Percentiles rank a stretch among this genome's conserved stretches.
Conservation (phyloP, 2,329 filamentous ascomycete genomes). For the Zymoseptoria brevis region DNA sequence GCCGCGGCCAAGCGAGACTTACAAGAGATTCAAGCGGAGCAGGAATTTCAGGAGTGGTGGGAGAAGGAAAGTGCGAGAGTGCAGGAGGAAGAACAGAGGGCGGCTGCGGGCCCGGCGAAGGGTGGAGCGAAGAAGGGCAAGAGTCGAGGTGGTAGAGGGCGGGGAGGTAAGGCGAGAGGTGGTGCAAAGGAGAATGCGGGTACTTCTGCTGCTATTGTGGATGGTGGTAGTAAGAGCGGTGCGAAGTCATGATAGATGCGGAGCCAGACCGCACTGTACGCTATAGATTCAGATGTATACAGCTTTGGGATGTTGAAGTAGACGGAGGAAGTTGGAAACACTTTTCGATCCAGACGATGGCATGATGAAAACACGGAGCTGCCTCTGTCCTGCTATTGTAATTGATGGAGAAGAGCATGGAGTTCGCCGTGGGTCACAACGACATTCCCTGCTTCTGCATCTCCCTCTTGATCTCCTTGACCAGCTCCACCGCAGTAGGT, state of each 20-base stretch:
- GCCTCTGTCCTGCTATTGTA: background rate
- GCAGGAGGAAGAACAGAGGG: conserved; percentile 22
- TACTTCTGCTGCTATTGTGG: background rate
- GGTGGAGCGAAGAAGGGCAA: conserved; percentile 14
- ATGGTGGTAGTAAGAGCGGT: background rate
- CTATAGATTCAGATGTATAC: background rate
- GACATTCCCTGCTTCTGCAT: background rate
- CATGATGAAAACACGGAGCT: background rate
- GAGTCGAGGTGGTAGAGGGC: conserved; percentile 11
- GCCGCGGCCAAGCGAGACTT: conserved; percentile 80
- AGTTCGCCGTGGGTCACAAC: background rate
- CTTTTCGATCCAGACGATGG: background rate
- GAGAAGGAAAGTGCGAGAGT: conserved; percentile 71
- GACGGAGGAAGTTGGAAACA: background rate
- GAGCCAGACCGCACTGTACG: background rate
- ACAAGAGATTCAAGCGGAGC: conserved; percentile 92
- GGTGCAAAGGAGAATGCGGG: conserved; percentile 2
- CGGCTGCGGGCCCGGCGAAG: conserved; percentile 10
- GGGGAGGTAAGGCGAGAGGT: conserved; percentile 9
- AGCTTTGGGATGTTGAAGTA: background rate
- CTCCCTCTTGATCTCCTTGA: conserved; percentile 3
- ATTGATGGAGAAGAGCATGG: no score
- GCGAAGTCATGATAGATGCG: background rate
- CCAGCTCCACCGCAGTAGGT: conserved; percentile 4
- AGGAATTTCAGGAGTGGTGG: conserved; percentile 97